Base-by-base conservation (phyloP, 75 land plant genomes). In the Pinus taeda region DNA sequence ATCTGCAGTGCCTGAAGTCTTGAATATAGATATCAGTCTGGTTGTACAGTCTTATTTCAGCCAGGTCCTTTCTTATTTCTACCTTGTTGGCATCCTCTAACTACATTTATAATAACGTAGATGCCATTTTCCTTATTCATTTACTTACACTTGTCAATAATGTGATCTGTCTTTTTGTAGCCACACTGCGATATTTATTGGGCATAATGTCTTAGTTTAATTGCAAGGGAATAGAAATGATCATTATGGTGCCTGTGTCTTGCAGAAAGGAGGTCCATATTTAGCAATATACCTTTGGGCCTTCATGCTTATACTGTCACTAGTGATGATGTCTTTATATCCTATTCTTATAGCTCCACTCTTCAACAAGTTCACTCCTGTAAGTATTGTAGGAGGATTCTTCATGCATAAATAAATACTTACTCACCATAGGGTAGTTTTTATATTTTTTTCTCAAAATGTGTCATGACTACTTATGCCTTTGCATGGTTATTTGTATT, bases 371-470 rank as follows among this genome's bases (percentile, higher is more conserved):
- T 26, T 26, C 26, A 26, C 26, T 26, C 26, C 26, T 26, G 98
- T 96, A 73, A 88, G 98, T 84, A 58, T 39, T 74, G 55, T 49
- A 9, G 55, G 55, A 49, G 55, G 55, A 1, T 49, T 69, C 22
- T 69, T 69, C 53, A 69, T 69, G 20, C 22, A 69, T 24, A 42
- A 18, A 69, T 3, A 69, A 69, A 69, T n/a, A 39, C 0, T n/a
- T 62, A 33, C 29, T 26, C 2, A 21, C 33, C 33, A 26, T 20
- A 37, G 20, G 71, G 15, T 39, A 17, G 8, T 67, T 67, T 69
- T 13, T 49, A 49, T 39, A 33, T 9, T 49, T 9, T 49, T 49
- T 49, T 9, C 55, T 0, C 12, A 1, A 49, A 49, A 2, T 49
- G 3, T 49, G 55, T 49, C 55, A 9, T 49, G 55, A 13, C 55